Conservation (phyloP, 495 filamentous ascomycete genomes). For the Penicillium lagena region DNA sequence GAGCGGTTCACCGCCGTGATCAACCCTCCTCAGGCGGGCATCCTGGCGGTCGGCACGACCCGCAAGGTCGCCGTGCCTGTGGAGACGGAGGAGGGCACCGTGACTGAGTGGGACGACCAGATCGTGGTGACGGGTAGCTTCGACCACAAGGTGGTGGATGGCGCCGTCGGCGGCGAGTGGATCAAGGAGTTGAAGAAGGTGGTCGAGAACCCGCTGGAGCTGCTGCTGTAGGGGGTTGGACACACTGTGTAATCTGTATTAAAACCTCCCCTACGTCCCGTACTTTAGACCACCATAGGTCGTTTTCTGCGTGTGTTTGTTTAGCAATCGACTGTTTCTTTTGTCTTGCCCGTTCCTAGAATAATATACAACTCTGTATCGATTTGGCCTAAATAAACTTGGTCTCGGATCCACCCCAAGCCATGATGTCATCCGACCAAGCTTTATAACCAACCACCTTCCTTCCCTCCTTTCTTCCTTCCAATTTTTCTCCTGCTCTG, state of each 20-base stretch:
- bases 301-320: conserved; percentile 24
- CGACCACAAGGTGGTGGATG: conserved; percentile 93
- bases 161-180: conserved; percentile 95
- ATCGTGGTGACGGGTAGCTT: conserved; percentile 91
- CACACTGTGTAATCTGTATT: conserved; percentile 36
- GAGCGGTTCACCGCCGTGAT: conserved; percentile 99
- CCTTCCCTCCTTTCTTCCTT: too few relatives aligned
- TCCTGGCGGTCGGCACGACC: conserved; percentile 89
- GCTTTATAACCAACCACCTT: too few relatives aligned
- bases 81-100: conserved; percentile 75
- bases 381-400: too few relatives aligned
- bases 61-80: conserved; percentile 90
- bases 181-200: conserved; percentile 96
- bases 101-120: conserved; percentile 93
- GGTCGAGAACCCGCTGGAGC: conserved; percentile 91
- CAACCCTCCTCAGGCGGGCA: conserved; percentile 96
- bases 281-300: conserved; percentile 23
- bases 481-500: too few relatives aligned
- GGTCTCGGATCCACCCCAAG: too few relatives aligned
- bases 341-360: neutral
- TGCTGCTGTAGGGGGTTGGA: conserved; percentile 61
- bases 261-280: conserved; percentile 27
- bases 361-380: neutral
- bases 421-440: too few relatives aligned
- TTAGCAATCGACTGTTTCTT: conserved; percentile 30